These are phyloP conservation scores for Firmiana major DNA, from an alignment of 345 rosid species.

Conservation along the genomic window DNA sequence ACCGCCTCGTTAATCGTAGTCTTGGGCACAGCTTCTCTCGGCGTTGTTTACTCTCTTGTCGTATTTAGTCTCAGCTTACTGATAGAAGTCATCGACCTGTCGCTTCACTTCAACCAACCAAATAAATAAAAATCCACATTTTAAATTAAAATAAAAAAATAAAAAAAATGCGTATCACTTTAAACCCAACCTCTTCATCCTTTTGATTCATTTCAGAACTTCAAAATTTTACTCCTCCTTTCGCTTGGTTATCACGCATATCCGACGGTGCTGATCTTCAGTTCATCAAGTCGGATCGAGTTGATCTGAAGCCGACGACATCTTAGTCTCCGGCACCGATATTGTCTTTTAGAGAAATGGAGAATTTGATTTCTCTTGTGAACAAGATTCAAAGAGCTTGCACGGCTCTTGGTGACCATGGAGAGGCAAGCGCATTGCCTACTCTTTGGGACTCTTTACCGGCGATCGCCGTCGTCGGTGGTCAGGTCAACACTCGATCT, in stretches of 20 bases:
- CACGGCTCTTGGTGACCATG: constrained; percentile 97
- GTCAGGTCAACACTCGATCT: constrained; percentile 57
- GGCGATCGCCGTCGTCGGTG: constrained; percentile 98
- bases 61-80: too few relatives aligned
- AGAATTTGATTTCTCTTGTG: constrained; percentile 82
- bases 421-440: constrained; percentile 86
- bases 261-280: constrained; percentile 11
- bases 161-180: constrained; percentile 15
- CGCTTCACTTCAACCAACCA: background rate
- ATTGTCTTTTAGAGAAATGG: constrained; percentile 43
- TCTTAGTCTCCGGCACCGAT: constrained; percentile 3
- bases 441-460: constrained; percentile 99
- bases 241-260: background rate
- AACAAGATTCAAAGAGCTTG: constrained; percentile 99
- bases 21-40: too few relatives aligned
- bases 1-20: background rate
- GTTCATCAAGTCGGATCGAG: constrained; percentile 18
- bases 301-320: constrained; percentile 12
- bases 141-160: background rate
- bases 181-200: background rate
- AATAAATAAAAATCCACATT: background rate
- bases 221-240: background rate
- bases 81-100: background rate
- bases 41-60: too few relatives aligned
- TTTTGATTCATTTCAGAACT: background rate